Percentiles rank a stretch among this genome's conserved stretches.
Evolutionary conservation across 2,329 filamentous ascomycete species (phyloP).

Genomic region (Botrytis byssoidea): DNA sequence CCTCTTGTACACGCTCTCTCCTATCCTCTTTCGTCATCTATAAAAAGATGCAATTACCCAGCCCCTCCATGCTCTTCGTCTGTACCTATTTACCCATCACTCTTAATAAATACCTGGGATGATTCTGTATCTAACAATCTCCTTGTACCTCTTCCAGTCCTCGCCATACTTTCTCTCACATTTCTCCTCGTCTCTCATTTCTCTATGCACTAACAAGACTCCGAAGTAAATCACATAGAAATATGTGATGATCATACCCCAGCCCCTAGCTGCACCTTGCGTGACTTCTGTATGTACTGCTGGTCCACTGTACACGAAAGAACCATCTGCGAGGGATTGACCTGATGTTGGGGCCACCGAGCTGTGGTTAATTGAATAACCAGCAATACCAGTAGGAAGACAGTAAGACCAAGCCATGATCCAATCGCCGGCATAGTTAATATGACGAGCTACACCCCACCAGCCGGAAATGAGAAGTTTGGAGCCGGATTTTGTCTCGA

Average conservation of each 20-base stretch:
- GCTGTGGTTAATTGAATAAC: slow-evolving; percentile 66
- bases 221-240: slow-evolving; percentile 95
- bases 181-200: slow-evolving; percentile 85
- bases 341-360: slow-evolving; percentile 51
- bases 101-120: slow-evolving; percentile 77
- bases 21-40: not conserved
- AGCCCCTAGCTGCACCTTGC: slow-evolving; percentile 72
- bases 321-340: slow-evolving; percentile 47
- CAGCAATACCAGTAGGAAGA: slow-evolving; percentile 80
- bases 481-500: slow-evolving; percentile 79
- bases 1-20: not conserved
- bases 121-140: slow-evolving; percentile 69
- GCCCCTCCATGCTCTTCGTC: not conserved
- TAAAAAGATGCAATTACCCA: not conserved
- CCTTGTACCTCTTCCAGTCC: slow-evolving; percentile 88
- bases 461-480: slow-evolving; percentile 82
- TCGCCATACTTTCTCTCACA: slow-evolving; percentile 87
- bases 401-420: slow-evolving; percentile 89
- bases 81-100: not conserved
- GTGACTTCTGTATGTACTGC: slow-evolving; percentile 63
- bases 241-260: slow-evolving; percentile 86
- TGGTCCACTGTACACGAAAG: slow-evolving; percentile 52
- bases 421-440: slow-evolving; percentile 97
- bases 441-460: slow-evolving; percentile 90
- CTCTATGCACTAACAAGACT: slow-evolving; percentile 79